These are phyloP conservation scores for Exophiala lecanii-corni DNA, from an alignment of 2,329 filamentous ascomycete genomes.

Conservation along the genomic window DNA sequence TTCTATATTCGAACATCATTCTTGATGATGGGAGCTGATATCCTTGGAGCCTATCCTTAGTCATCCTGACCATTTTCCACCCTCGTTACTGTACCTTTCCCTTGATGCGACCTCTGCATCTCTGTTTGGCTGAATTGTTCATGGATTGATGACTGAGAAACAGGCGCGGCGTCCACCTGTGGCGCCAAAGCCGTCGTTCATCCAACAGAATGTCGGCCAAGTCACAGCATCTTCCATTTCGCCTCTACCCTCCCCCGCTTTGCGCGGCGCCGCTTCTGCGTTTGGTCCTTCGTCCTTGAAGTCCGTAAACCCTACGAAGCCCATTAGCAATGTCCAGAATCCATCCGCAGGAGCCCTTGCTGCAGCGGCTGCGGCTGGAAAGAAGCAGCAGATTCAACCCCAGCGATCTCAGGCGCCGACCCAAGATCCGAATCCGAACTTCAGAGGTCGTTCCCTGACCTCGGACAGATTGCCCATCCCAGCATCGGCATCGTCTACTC, in stretches of 20 bases:
- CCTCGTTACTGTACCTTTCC: slow-evolving; percentile 6
- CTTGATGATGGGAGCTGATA: slow-evolving; percentile 6
- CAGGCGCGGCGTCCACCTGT: slow-evolving; percentile 25
- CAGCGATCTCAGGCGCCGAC: background rate
- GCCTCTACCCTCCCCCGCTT: slow-evolving; percentile 18
- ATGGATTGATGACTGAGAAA: slow-evolving; percentile 27
- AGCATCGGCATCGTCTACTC: slow-evolving; percentile 3
- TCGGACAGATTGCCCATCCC: slow-evolving; percentile 6
- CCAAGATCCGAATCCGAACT: slow-evolving; percentile 4
- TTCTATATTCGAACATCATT: too few relatives aligned
- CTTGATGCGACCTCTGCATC: slow-evolving; percentile 16
- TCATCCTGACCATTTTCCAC: slow-evolving; percentile 5
- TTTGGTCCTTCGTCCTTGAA: slow-evolving; percentile 20
- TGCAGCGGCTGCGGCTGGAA: slow-evolving; percentile 17
- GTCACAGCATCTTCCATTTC: slow-evolving; percentile 7
- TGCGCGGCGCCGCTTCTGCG: slow-evolving; percentile 23
- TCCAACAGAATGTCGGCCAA: slow-evolving; percentile 12
- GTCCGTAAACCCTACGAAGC: slow-evolving; percentile 1
- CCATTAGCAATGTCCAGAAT: slow-evolving; percentile 13
- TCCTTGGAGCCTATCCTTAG: slow-evolving; percentile 10
- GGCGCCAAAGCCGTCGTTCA: slow-evolving; percentile 26
- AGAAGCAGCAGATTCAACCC: slow-evolving; percentile 11
- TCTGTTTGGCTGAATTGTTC: slow-evolving; percentile 7
- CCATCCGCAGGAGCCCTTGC: slow-evolving; percentile 22
- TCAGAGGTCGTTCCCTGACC: slow-evolving; percentile 13